Base-by-base conservation (phyloP, 2,329 filamentous ascomycete species). In the Pseudogymnoascus sp. region DNA sequence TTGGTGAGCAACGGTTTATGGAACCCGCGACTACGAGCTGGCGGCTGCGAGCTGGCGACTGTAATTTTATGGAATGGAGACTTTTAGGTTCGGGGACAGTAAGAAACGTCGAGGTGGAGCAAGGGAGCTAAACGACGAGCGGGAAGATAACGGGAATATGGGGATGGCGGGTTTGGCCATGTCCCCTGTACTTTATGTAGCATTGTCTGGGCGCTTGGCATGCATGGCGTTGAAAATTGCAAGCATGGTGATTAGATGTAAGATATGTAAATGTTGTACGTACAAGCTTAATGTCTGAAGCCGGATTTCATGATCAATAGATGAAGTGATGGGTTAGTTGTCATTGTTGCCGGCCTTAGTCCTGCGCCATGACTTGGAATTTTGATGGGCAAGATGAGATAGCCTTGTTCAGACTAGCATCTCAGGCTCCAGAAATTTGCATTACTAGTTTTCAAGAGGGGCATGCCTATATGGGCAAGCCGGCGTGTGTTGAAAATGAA, bases 101-200 rank as follows among this genome's bases (percentile, higher is more conserved):
- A n/a, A 18, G 8, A 30, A 26, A 52, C 23, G 45, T 30, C 26
- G n/a, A 30, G 45, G 45, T 52, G 23, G 45, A 52, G 23, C 45
- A 52, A 52, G 45, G 45, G 45, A 52, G 45, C 45, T 52, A 52
- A 18, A 18, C 45, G 45, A 30, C n/a, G 45, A 52, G 45, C 45
- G 45, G 45, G 45, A 52, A 52, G 45, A 19, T 52, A 30, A 52
- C 45, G 45, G 41, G 41, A 28, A 26, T 48, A 48, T 52, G 45
- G 45, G 45, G 45, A 52, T 52, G 45, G 45, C 45, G 45, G 45
- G 45, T 52, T 52, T 52, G 45, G 45, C 45, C 45, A 52, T 30
- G 45, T 23, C 23, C 45, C 26, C 9, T 52, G 45, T 52, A 52
- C 45, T 18, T 2, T 30, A 52, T 52, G 45, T 52, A 52, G 23